These are phyloP conservation scores for Candida dubliniensis DNA, from an alignment of 1,139 yeast species.

Conservation along the genomic window DNA sequence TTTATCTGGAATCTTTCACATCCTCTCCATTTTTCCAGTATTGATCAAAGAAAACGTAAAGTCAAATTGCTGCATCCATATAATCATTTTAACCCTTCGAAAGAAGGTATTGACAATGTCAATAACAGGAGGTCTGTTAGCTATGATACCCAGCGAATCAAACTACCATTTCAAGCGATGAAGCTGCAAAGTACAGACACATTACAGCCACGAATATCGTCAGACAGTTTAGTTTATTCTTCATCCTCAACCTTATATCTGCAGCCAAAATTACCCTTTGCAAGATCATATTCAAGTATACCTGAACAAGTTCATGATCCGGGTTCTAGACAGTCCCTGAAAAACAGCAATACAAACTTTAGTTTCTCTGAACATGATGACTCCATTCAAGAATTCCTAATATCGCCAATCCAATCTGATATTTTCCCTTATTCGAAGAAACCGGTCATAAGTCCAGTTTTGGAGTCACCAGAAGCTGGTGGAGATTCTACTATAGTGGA, in stretches of 20 bases:
- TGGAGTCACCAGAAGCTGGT: constrained; percentile 12
- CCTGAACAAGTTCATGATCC: constrained; percentile 1
- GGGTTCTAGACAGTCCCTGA: constrained; percentile 1
- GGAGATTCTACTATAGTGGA: constrained; percentile 10
- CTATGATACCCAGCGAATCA: constrained; percentile 31
- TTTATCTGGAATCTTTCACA: too few species aligned
- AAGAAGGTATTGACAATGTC: constrained; percentile 1
- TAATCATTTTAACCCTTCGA: constrained; percentile 6
- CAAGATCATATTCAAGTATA: constrained; percentile 3
- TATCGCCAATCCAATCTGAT: constrained; percentile 19
- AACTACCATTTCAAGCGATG: constrained; percentile 13
- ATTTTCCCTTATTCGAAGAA: constrained; percentile 8
- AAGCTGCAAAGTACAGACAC: constrained; percentile 6
- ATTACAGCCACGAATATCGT: constrained; percentile 15
- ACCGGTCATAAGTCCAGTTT: constrained; percentile 14
- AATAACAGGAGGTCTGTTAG: constrained; percentile 29
- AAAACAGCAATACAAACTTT: constrained; percentile 6
- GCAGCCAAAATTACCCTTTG: constrained; percentile 5
- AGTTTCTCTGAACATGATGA: constrained; percentile 21
- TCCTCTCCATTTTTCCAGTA: too few species aligned
- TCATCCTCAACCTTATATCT: constrained; percentile 4
- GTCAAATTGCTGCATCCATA: constrained; percentile 10
- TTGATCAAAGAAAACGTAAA: not conserved
- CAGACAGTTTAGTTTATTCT: constrained; percentile 19
- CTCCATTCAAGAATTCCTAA: constrained; percentile 25